These are phyloP conservation scores for Trametes pubescens DNA, from an alignment of 1,284 basidiomycete genomes.

Conservation along the genomic window DNA sequence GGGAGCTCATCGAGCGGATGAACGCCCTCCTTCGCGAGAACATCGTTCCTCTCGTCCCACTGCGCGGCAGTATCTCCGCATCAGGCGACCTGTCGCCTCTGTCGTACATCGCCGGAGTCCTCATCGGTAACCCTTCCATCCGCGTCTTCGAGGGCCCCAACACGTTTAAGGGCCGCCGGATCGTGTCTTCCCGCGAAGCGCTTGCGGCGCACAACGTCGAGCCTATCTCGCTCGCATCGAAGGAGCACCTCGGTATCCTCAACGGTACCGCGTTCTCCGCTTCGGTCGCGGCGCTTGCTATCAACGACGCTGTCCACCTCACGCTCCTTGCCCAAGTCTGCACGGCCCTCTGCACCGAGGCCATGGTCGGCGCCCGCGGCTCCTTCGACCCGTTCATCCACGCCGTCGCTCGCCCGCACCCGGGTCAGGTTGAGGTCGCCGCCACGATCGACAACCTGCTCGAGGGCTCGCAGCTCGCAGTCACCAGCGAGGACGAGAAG, in stretches of 20 bases:
- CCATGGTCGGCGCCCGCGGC: conserved; percentile 74
- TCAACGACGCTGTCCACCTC: conserved; percentile 79
- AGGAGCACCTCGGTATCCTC: conserved; percentile 84
- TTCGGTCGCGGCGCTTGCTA: conserved; percentile 64
- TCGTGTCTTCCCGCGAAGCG: conserved; percentile 72
- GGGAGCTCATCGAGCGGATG: conserved; percentile 85
- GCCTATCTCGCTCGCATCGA: conserved; percentile 77
- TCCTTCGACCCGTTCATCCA: conserved; percentile 87
- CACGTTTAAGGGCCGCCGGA: conserved; percentile 58
- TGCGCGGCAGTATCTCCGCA: conserved; percentile 85
- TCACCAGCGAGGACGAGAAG: conserved; percentile 67
- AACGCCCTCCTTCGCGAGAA: conserved; percentile 74
- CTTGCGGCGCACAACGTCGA: conserved; percentile 69
- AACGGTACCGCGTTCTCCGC: conserved; percentile 88
- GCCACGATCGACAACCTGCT: conserved; percentile 75
- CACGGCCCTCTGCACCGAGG: conserved; percentile 88
- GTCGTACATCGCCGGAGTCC: conserved; percentile 83
- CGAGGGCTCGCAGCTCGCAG: conserved; percentile 75
- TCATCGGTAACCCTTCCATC: conserved; percentile 84
- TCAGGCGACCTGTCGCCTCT: conserved; percentile 85
- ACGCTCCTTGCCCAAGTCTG: conserved; percentile 77
- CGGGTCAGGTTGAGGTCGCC: conserved; percentile 83
- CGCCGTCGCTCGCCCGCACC: conserved; percentile 82
- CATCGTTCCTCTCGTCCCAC: conserved; percentile 85
- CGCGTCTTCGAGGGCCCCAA: conserved; percentile 71